Base-by-base conservation (phyloP, 1,284 basidiomycete genomes). In the Microbotryum intermedium region DNA sequence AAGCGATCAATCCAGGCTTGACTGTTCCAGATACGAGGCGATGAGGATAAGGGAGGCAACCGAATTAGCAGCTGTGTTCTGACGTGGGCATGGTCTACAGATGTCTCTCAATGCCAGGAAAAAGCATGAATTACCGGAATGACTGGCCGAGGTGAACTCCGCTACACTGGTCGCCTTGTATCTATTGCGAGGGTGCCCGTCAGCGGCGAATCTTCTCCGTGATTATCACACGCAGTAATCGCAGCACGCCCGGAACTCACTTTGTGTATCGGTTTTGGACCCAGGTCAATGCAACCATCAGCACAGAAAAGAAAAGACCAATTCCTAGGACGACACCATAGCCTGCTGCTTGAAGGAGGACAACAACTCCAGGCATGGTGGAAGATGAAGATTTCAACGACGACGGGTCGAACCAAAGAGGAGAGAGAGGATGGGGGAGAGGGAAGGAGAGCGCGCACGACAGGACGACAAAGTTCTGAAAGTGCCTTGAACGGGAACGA, bases 1-100 rank as follows among this genome's bases (percentile, higher is more conserved):
- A 83, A 0, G 90, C 91, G 60, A 94, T 91, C 47, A 95, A 78
- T 8, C 90, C 91, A 2, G 91, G 89, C 68, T 91, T 91, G 51
- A 45, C 30, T 44, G 26, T 16, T 48, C 30, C 21, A 51, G 23
- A 51, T 51, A 30, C 50, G n/a, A 20, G 25, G 56, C 43, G 18
- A 58, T 18, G 10, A 49, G 45, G 21, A 26, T 25, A 4, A 45
- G 50, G 49, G 25, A 11, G 26, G 11, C 23, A 28, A 48, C 21
- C 21, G 23, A 20, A 48, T 23, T 20, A 20, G 11, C 46, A 48
- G 46, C 46, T 20, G 46, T 28, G 23, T 28, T 10, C 46, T 20
- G 46, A 48, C 21, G 18, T 9, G 23, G 46, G 13, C 46, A 48
- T 13, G 21, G 11, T 48, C 46, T 23, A 20, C 20, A 1, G 20